Evolutionary conservation across 2,329 filamentous ascomycete genomes (phyloP).

Genomic region (Colletotrichum limetticola): DNA sequence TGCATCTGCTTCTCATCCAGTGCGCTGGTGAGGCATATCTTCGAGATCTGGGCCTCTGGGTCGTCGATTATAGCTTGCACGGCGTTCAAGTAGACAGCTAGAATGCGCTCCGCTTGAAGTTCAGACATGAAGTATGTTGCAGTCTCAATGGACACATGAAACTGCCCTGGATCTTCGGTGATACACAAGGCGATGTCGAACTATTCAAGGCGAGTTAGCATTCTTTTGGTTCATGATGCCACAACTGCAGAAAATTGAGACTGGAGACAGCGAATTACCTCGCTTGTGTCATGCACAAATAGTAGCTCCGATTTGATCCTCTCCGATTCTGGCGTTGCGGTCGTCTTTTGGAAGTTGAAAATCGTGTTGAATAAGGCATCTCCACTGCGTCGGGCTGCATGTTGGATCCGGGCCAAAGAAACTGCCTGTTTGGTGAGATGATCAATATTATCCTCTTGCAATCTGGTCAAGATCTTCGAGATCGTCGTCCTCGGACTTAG

Average conservation of each 20-base stretch:
- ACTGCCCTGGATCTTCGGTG: background rate
- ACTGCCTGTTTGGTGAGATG: background rate
- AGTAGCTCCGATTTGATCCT: background rate
- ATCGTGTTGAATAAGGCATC: conserved; percentile 18
- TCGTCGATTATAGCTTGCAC: background rate
- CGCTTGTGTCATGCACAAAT: conserved; percentile 13
- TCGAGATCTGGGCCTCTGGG: background rate
- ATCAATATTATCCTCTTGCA: conserved; percentile 12
- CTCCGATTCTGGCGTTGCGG: too few relatives aligned
- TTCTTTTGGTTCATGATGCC: too few relatives aligned
- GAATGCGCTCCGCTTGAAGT: background rate
- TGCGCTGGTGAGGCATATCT: conserved; percentile 4
- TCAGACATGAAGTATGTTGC: conserved; percentile 18
- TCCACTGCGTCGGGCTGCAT: background rate
- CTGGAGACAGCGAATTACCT: background rate
- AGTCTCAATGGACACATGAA: conserved; percentile 10
- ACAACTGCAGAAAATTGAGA: background rate
- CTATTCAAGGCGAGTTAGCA: background rate
- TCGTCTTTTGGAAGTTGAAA: conserved; percentile 19
- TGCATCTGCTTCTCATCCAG: conserved; percentile 6
- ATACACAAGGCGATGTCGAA: conserved; percentile 18
- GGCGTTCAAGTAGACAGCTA: background rate
- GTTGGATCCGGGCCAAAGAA: conserved; percentile 12
- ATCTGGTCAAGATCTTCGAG: background rate
- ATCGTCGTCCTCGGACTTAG: conserved; percentile 3